Evolutionary conservation across 306 rosid species (phyloP).

Genomic region (Alnus glutinosa): DNA sequence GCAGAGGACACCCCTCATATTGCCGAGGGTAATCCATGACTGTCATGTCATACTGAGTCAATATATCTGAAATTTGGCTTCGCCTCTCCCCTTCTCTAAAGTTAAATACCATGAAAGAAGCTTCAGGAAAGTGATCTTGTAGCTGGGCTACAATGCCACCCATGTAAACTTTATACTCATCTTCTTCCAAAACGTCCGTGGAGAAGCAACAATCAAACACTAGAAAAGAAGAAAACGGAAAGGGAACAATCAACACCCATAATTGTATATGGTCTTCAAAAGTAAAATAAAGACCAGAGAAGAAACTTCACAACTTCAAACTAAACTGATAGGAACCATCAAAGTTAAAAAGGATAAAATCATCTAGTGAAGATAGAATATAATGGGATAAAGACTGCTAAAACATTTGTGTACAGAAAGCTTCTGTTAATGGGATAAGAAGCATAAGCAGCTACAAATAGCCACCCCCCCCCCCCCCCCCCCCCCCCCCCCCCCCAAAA

Average conservation of each 20-base stretch:
- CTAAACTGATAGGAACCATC: not conserved
- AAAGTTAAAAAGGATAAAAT: not conserved
- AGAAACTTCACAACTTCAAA: not conserved
- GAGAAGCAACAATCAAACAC: slow-evolving; percentile 99
- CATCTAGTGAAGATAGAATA: not conserved
- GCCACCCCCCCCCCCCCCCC: too few relatives aligned
- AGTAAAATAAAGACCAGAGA: not conserved
- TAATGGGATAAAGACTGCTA: not conserved
- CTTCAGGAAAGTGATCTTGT: slow-evolving; percentile 85
- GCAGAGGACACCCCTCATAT: slow-evolving; percentile 84
- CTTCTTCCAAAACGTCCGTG: slow-evolving; percentile 81
- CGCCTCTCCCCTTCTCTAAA: slow-evolving; percentile 85
- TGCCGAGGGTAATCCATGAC: slow-evolving; percentile 98
- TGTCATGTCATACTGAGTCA: slow-evolving; percentile 94
- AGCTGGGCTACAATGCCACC: slow-evolving; percentile 90
- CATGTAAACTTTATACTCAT: slow-evolving; percentile 78
- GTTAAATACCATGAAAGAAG: slow-evolving; percentile 97
- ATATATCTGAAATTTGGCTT: slow-evolving; percentile 74
- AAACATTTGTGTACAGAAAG: not conserved
- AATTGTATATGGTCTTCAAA: not conserved
- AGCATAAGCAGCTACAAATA: not conserved
- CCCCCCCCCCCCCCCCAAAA: too few relatives aligned
- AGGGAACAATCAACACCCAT: slow-evolving; percentile 5
- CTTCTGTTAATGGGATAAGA: not conserved
- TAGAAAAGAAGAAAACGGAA: slow-evolving; percentile 30